Percentiles rank a stretch among this genome's conserved stretches.
These are phyloP conservation scores for Vanrija humicola DNA, from an alignment of 1,284 basidiomycete genomes.

Conservation along the genomic window DNA sequence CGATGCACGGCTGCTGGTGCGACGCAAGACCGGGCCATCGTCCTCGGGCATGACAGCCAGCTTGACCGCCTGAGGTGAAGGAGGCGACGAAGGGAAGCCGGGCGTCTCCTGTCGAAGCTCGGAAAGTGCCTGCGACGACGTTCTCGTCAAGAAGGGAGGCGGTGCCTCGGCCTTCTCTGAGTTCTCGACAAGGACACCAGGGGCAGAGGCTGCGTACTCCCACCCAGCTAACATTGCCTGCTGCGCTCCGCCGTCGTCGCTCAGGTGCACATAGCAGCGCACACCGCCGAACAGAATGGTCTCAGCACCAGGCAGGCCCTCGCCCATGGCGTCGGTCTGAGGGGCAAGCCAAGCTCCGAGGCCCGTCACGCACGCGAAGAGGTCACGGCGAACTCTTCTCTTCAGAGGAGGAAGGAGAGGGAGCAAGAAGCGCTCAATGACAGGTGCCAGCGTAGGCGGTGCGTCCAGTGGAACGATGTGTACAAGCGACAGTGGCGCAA, in stretches of 20 bases:
- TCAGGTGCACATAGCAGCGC: conserved; percentile 12
- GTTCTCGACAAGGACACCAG: conserved; percentile 13
- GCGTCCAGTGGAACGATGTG: conserved; percentile 33
- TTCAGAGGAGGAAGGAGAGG: conserved; percentile 19
- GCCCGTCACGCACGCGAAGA: conserved; percentile 25
- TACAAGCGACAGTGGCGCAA: conserved; percentile 26
- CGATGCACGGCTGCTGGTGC: too few species aligned
- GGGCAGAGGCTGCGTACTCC: conserved; percentile 23
- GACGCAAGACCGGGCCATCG: too few species aligned
- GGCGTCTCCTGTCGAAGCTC: conserved; percentile 4
- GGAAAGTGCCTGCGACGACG: conserved; percentile 8
- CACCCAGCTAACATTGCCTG: conserved; percentile 32
- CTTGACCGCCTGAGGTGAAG: not conserved
- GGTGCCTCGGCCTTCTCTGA: not conserved
- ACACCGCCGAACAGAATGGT: conserved; percentile 36
- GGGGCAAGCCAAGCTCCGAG: conserved; percentile 20
- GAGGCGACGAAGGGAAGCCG: not conserved
- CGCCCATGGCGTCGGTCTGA: conserved; percentile 9
- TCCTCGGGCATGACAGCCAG: not conserved
- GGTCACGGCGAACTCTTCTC: conserved; percentile 14
- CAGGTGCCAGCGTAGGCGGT: conserved; percentile 25
- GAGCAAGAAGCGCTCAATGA: conserved; percentile 38
- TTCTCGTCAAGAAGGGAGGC: conserved; percentile 5
- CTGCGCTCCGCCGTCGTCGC: conserved; percentile 4
- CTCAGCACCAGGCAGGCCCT: conserved; percentile 22